Conservation (phyloP, 192 early-diverging fungal genomes). For the Backusella macrospora region DNA sequence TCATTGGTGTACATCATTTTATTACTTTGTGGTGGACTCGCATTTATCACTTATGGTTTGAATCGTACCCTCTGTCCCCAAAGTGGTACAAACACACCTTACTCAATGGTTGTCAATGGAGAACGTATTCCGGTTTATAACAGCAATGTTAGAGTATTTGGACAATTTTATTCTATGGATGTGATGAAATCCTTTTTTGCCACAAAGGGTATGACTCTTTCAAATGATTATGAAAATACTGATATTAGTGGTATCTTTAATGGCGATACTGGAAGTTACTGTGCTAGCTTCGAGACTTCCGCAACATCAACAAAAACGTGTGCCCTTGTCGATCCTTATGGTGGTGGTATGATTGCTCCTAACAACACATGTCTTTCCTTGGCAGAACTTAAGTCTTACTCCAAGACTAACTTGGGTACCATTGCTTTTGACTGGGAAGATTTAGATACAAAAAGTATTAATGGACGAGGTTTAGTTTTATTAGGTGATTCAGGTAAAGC, state of each 20-base stretch:
- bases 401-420: neutral
- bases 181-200: constrained; percentile 30
- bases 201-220: constrained; percentile 23
- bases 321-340: constrained; percentile 29
- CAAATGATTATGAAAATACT: constrained; percentile 34
- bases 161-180: constrained; percentile 33
- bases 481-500: constrained; percentile 35
- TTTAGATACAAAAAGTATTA: constrained; percentile 21
- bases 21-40: constrained; percentile 37
- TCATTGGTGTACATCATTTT: constrained; percentile 43
- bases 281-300: constrained; percentile 7
- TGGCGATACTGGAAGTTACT: constrained; percentile 27
- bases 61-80: constrained; percentile 38
- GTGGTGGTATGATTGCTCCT: constrained; percentile 22
- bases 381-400: constrained; percentile 12
- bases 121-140: constrained; percentile 20
- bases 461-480: constrained; percentile 22
- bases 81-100: constrained; percentile 17
- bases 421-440: constrained; percentile 42
- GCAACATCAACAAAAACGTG: constrained; percentile 6
- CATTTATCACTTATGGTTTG: constrained; percentile 53
- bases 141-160: constrained; percentile 37
- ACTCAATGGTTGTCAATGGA: constrained; percentile 25
- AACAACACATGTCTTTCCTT: constrained; percentile 33
- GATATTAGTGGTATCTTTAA: constrained; percentile 42